phyloP scores from a whole-genome alignment of 202 grass and related monocot species.

The Setaria italica region DNA sequence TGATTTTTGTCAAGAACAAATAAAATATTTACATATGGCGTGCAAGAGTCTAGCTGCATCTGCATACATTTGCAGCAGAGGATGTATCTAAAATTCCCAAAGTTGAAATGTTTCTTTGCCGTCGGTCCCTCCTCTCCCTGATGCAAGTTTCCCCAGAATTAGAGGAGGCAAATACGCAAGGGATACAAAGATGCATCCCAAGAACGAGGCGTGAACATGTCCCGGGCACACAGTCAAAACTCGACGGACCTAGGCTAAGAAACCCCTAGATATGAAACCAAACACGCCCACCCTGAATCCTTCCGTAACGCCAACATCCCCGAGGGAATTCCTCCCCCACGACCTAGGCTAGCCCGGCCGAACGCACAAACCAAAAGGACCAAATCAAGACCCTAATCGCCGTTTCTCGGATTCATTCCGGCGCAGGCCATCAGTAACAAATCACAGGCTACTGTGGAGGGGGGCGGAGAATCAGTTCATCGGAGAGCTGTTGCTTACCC shows the following conservation, averaged over 20 bases:
- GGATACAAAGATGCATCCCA: neutral
- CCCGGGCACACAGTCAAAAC: neutral
- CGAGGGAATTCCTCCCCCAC: neutral
- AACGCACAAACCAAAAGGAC: neutral
- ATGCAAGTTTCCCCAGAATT: constrained; percentile 12
- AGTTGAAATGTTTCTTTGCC: neutral
- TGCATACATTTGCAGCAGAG: neutral
- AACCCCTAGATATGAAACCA: neutral
- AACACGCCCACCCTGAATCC: neutral
- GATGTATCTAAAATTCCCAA: neutral
- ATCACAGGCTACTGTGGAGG: neutral
- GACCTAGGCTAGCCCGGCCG: neutral
- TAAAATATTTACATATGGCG: too few species aligned
- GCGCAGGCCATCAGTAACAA: neutral
- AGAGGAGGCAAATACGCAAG: neutral
- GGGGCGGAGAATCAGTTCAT: neutral
- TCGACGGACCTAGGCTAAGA: neutral
- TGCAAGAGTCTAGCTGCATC: too few species aligned
- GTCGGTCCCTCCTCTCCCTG: neutral
- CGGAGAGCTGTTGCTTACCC: neutral
- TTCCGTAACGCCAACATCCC: neutral
- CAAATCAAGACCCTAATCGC: neutral
- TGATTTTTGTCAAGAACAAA: neutral
- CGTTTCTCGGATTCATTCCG: neutral
- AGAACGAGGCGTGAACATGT: neutral